Evolutionary conservation across 2,329 filamentous ascomycete genomes (phyloP).

Genomic region (Aspergillus brunneoviolaceus): DNA sequence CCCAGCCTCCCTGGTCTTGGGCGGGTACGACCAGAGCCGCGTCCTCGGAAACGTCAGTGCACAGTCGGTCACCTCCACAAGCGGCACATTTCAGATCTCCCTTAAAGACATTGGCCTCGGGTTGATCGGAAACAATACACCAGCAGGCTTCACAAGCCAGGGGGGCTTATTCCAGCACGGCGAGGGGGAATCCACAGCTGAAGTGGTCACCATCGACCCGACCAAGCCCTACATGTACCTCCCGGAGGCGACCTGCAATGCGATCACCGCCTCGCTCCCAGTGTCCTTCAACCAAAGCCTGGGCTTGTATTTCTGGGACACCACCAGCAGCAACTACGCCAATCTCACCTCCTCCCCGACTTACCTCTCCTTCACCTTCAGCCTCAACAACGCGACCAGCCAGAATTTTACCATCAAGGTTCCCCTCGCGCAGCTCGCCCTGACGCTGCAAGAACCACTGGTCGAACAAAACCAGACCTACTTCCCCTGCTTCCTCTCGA

Average conservation of each 20-base stretch:
- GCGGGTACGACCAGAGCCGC: slow-evolving; percentile 46
- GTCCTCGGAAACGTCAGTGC: slow-evolving; percentile 29
- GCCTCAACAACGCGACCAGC: slow-evolving; percentile 10
- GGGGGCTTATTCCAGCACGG: slow-evolving; percentile 30
- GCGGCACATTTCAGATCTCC: slow-evolving; percentile 16
- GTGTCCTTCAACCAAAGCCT: slow-evolving; percentile 37
- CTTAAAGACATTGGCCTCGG: slow-evolving; percentile 46
- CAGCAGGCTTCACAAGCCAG: slow-evolving; percentile 34
- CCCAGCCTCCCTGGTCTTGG: slow-evolving; percentile 40
- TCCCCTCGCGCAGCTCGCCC: slow-evolving; percentile 20
- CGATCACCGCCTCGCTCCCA: slow-evolving; percentile 39
- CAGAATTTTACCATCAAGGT: slow-evolving; percentile 22
- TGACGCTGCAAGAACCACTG: slow-evolving; percentile 24
- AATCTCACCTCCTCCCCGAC: slow-evolving; percentile 21
- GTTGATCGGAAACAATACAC: slow-evolving; percentile 43
- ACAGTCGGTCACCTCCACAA: slow-evolving; percentile 12
- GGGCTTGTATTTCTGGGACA: slow-evolving; percentile 47
- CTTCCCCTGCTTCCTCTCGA: slow-evolving; percentile 22
- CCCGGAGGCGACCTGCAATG: slow-evolving; percentile 44
- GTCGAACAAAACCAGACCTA: slow-evolving; percentile 19
- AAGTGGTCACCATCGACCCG: slow-evolving; percentile 32
- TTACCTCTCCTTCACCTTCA: slow-evolving; percentile 26
- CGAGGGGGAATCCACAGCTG: slow-evolving; percentile 28
- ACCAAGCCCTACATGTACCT: slow-evolving; percentile 43
- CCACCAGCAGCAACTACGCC: slow-evolving; percentile 22